A percentile compares a stretch with the other conserved stretches of the same genome.
Evolutionary conservation across 148 eudicot genomes (phyloP).

Genomic region (Rhododendron griersonianum): DNA sequence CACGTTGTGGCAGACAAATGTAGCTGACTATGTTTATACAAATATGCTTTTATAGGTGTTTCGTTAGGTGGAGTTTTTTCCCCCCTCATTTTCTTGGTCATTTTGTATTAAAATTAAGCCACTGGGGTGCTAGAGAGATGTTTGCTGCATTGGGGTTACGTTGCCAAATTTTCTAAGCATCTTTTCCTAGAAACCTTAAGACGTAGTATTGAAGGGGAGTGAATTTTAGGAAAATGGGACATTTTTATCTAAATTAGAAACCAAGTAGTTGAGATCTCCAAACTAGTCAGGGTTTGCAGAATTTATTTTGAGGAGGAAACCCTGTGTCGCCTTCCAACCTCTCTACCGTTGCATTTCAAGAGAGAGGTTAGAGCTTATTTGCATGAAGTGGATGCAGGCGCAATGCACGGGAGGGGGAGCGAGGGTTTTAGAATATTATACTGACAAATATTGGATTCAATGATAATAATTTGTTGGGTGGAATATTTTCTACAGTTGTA

Average conservation of each 20-base stretch:
- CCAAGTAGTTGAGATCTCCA: not conserved
- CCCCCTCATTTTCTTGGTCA: not conserved
- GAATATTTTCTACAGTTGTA: not conserved
- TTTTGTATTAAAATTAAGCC: not conserved
- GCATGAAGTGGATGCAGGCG: not conserved
- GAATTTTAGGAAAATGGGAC: not conserved
- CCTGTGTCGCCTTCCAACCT: not conserved
- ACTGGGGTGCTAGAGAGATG: not conserved
- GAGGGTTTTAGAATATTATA: not conserved
- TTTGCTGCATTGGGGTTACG: not conserved
- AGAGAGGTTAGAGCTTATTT: not conserved
- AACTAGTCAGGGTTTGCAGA: not conserved
- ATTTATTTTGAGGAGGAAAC: not conserved
- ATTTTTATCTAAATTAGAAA: not conserved
- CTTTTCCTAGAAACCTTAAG: not conserved
- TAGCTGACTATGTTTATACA: not conserved
- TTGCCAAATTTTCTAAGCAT: not conserved
- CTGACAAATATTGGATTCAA: not conserved
- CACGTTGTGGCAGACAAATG: not conserved
- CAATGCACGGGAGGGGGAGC: not conserved
- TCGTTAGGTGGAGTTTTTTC: not conserved
- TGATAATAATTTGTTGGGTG: not conserved
- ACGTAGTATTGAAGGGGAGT: not conserved
- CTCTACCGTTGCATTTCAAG: not conserved
- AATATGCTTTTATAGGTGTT: not conserved